phyloP scores from a whole-genome alignment of 2,329 filamentous ascomycete species.

The Trichophyton benhamiae region DNA sequence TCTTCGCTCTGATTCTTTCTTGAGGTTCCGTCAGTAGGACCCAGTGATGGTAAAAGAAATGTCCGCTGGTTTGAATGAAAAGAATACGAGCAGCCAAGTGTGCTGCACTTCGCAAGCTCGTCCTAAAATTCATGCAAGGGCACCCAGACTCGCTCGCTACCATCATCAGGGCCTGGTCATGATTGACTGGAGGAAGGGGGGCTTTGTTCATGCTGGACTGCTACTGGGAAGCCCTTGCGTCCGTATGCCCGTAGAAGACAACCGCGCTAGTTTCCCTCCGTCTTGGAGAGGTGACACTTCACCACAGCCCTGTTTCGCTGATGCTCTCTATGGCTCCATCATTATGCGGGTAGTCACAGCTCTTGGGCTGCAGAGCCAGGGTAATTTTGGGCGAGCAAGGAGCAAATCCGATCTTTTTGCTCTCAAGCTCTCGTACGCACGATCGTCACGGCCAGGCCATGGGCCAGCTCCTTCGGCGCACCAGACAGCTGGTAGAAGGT shows the following conservation, averaged over 20 bases:
- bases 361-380: neutral
- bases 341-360: neutral
- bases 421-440: neutral
- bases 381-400: slow-evolving; percentile 2
- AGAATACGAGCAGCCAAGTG: neutral
- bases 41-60: neutral
- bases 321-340: neutral
- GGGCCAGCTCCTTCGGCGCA: neutral
- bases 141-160: neutral
- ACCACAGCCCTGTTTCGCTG: neutral
- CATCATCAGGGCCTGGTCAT: neutral
- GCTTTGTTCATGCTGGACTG: neutral
- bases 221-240: slow-evolving; percentile 1
- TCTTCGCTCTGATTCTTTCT: neutral
- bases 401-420: neutral
- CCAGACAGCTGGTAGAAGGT: neutral
- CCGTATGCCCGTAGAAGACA: neutral
- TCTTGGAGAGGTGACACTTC: neutral
- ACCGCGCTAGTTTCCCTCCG: slow-evolving; percentile 1
- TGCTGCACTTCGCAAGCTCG: neutral
- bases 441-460: neutral
- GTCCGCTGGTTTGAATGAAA: neutral
- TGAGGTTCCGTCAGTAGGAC: neutral
- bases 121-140: neutral
- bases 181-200: neutral